Conservation (phyloP, 352 stramenopile genomes). For the Phytophthora agathidicida region DNA sequence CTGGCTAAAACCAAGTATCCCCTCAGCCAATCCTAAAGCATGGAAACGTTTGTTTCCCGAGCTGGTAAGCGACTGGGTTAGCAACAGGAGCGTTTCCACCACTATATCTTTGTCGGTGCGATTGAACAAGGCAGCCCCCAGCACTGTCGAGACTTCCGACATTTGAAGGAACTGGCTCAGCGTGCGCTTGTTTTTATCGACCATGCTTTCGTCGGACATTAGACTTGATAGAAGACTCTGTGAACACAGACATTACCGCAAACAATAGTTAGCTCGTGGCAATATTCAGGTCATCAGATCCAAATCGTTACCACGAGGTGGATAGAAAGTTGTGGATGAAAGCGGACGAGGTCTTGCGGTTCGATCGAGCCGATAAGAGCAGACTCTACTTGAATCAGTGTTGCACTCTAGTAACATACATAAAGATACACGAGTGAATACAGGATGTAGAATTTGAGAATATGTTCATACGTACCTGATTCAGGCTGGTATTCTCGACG, state of each 20-base stretch:
- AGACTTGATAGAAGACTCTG: constrained; percentile 73
- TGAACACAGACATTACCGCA: neutral
- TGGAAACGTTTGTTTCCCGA: constrained; percentile 69
- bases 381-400: constrained; percentile 74
- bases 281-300: neutral
- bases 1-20: constrained; percentile 61
- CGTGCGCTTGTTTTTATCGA: constrained; percentile 70
- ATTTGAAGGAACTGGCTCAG: constrained; percentile 78
- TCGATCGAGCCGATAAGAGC: constrained; percentile 56
- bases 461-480: constrained; percentile 52
- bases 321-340: constrained; percentile 74
- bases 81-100: constrained; percentile 63
- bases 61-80: constrained; percentile 53
- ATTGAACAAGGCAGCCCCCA: constrained; percentile 68
- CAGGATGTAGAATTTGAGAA: neutral
- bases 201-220: constrained; percentile 48
- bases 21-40: constrained; percentile 65
- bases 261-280: neutral
- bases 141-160: constrained; percentile 65
- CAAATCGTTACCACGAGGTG: constrained; percentile 59
- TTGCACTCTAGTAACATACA: constrained; percentile 47
- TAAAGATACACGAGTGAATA: neutral
- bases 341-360: constrained; percentile 52
- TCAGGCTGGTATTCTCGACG: constrained; percentile 66
- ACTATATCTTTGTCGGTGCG: constrained; percentile 70